A percentile compares a stretch with the other conserved stretches of the same genome.
These are phyloP conservation scores for Pleurotus salmoneostramineus DNA, from an alignment of 768 basidiomycete species.

Conservation along the genomic window DNA sequence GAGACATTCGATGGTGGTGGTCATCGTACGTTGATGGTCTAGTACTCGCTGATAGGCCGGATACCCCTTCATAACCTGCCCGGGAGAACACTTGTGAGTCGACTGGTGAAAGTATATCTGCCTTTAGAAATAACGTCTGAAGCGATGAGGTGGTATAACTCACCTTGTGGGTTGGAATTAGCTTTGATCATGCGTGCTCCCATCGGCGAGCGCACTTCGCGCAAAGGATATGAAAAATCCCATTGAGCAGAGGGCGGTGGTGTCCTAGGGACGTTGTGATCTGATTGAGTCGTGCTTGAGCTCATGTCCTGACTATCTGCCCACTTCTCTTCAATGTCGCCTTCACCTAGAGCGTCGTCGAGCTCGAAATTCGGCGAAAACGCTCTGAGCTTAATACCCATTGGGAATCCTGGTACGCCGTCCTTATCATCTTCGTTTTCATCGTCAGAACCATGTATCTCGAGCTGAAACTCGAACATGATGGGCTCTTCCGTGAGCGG, in stretches of 20 bases:
- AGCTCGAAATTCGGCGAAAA: conserved; percentile 3
- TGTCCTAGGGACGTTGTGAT: background rate
- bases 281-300: background rate
- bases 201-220: background rate
- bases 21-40: too few species aligned
- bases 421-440: background rate
- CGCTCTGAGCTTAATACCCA: background rate
- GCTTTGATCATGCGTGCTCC: too few species aligned
- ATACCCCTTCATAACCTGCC: too few species aligned
- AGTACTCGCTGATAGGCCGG: too few species aligned
- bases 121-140: too few species aligned
- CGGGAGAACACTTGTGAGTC: too few species aligned
- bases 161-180: too few species aligned
- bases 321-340: background rate
- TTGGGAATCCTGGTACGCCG: background rate
- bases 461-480: conserved; percentile 65
- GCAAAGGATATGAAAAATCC: background rate
- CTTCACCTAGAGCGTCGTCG: background rate
- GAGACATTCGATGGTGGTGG: too few species aligned
- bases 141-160: too few species aligned
- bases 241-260: background rate
- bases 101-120: too few species aligned
- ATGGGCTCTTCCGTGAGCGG: conserved; percentile 59
- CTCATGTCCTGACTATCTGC: background rate
- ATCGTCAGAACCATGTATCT: conserved; percentile 17